Evolutionary conservation across 306 rosid species (phyloP).

Genomic region (Sesbania bispinosa): DNA sequence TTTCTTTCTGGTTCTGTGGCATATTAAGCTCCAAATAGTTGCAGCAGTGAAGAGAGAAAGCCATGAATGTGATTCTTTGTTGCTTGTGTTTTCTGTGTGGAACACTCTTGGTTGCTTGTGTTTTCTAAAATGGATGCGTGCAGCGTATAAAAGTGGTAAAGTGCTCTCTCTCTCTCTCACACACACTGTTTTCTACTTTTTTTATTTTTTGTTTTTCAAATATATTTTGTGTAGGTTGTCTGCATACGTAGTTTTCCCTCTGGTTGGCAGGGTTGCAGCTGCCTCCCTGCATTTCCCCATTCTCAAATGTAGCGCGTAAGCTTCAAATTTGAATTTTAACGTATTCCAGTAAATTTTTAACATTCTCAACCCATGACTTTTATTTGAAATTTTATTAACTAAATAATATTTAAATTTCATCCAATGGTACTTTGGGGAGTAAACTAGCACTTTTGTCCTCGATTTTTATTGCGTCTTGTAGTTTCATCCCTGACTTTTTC

Average conservation of each 20-base stretch:
- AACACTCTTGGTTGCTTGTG: slow-evolving; percentile 51
- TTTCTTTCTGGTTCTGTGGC: neutral
- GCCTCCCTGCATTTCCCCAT: neutral
- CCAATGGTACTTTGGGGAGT: too few relatives aligned
- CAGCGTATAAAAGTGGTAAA: slow-evolving; percentile 96
- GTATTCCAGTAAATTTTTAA: neutral
- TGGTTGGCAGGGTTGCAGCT: slow-evolving; percentile 48
- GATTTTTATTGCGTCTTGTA: too few relatives aligned
- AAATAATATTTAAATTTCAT: too few relatives aligned
- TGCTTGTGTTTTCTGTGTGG: slow-evolving; percentile 22
- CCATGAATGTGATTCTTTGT: slow-evolving; percentile 27
- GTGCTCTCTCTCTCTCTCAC: slow-evolving; percentile 44
- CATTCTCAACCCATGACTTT: too few relatives aligned
- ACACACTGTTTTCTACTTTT: slow-evolving; percentile 1
- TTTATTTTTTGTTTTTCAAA: neutral
- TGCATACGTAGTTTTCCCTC: slow-evolving; percentile 55
- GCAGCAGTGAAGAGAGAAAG: slow-evolving; percentile 23
- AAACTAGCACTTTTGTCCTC: too few relatives aligned
- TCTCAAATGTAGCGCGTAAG: slow-evolving; percentile 9
- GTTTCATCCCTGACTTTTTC: too few relatives aligned
- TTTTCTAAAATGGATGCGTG: slow-evolving; percentile 76
- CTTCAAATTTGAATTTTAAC: neutral
- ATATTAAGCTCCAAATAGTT: neutral
- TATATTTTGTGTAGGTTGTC: slow-evolving; percentile 48
- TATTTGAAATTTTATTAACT: too few relatives aligned